These are phyloP conservation scores for Brassica carinata DNA, from an alignment of 345 rosid genomes.

Conservation along the genomic window DNA sequence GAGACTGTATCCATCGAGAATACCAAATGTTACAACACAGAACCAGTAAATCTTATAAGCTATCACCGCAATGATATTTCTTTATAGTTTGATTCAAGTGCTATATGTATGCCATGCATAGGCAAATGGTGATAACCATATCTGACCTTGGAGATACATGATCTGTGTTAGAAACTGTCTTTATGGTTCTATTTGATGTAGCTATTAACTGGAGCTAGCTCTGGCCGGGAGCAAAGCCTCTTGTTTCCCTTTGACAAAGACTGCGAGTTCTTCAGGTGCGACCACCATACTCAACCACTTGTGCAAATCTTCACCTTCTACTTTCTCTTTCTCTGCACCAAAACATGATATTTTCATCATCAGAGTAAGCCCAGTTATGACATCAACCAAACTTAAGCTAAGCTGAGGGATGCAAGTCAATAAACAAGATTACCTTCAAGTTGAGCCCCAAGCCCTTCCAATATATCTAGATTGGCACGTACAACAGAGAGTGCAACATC, in stretches of 20 bases:
- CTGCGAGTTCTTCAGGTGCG: slow-evolving; percentile 71
- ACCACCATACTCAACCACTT: slow-evolving; percentile 85
- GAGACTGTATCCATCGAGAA: slow-evolving; percentile 30
- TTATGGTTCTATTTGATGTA: slow-evolving; percentile 20
- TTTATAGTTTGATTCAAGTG: slow-evolving; percentile 10
- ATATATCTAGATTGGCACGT: slow-evolving; percentile 79
- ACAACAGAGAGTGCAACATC: slow-evolving; percentile 76
- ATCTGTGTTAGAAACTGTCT: slow-evolving; percentile 31
- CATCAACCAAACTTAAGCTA: not conserved
- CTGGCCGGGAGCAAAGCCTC: slow-evolving; percentile 57
- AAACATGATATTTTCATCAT: slow-evolving; percentile 17
- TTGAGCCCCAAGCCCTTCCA: slow-evolving; percentile 94
- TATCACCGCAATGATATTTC: slow-evolving; percentile 21
- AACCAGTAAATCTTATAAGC: slow-evolving; percentile 2
- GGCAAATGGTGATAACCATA: slow-evolving; percentile 23
- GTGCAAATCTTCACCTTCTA: slow-evolving; percentile 90
- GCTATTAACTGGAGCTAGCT: slow-evolving; percentile 37
- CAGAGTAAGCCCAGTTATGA: not conserved
- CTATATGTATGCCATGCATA: slow-evolving; percentile 12
- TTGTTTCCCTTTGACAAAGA: slow-evolving; percentile 65
- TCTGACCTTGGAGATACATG: slow-evolving; percentile 31
- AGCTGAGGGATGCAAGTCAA: not conserved
- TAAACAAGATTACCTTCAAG: slow-evolving; percentile 67
- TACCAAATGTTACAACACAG: slow-evolving; percentile 31
- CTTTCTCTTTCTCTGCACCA: slow-evolving; percentile 81